Percentiles rank a stretch among this genome's conserved stretches.
Conservation (phyloP, 75 land plant species). For the Chamaecyparis obtusa region DNA sequence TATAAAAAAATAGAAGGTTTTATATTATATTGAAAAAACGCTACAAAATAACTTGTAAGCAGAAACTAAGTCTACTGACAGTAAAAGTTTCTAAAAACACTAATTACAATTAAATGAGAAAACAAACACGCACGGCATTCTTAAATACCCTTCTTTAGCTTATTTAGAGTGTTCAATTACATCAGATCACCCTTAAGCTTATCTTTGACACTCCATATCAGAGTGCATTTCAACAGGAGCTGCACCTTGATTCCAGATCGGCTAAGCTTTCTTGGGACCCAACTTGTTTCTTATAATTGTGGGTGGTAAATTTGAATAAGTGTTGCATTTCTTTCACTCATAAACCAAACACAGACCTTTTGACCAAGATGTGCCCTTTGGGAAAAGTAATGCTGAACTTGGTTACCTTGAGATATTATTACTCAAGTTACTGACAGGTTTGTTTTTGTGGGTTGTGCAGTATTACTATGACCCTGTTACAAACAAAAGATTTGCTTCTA, state of each 20-base stretch:
- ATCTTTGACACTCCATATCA: not conserved
- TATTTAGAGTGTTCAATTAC: too few relatives aligned
- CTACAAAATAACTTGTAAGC: too few relatives aligned
- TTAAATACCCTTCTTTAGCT: not conserved
- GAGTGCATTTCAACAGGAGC: not conserved
- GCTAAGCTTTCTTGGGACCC: not conserved
- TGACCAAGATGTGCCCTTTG: not conserved
- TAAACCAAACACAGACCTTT: not conserved
- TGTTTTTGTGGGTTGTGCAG: slow-evolving; percentile 23
- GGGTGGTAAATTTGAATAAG: not conserved
- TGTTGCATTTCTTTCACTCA: not conserved
- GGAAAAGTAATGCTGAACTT: not conserved
- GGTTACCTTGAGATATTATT: not conserved
- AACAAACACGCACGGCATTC: not conserved
- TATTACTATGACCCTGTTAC: slow-evolving; percentile 22
- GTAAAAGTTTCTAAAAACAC: not conserved
- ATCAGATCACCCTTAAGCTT: not conserved
- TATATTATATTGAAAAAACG: not conserved
- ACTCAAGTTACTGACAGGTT: not conserved
- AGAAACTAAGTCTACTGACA: not conserved
- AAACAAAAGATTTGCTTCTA: slow-evolving; percentile 22
- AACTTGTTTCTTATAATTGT: not conserved
- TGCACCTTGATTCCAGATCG: not conserved
- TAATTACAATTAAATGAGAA: not conserved
- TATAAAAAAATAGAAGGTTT: not conserved